Evolutionary conservation across 2,329 filamentous ascomycete species (phyloP).

Genomic region (Fonsecaea multimorphosa): DNA sequence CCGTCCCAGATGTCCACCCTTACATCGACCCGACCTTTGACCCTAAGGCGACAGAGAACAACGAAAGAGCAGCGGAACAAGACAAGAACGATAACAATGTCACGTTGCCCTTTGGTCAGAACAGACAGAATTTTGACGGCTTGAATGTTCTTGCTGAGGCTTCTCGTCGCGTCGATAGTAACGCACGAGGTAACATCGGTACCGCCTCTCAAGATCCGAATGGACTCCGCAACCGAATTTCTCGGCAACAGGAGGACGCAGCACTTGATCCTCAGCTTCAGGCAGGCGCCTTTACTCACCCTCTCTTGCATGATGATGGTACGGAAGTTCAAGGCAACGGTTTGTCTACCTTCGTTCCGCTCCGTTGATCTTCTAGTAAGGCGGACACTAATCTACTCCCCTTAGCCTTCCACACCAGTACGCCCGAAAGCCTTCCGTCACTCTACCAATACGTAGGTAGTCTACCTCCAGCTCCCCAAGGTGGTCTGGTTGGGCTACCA

Average conservation of each 20-base stretch:
- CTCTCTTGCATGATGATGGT: conserved; percentile 20
- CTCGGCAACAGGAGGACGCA: not conserved
- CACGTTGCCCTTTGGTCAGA: conserved; percentile 48
- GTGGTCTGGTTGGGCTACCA: conserved; percentile 12
- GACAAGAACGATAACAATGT: not conserved
- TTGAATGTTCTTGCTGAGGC: conserved; percentile 88
- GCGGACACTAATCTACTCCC: not conserved
- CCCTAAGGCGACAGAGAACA: not conserved
- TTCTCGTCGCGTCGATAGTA: conserved; percentile 72
- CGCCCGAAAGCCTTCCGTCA: conserved; percentile 13
- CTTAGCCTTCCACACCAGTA: conserved; percentile 13
- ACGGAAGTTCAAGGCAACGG: conserved; percentile 17
- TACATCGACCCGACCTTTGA: conserved; percentile 40
- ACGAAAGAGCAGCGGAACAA: conserved; percentile 43
- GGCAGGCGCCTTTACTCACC: conserved; percentile 19
- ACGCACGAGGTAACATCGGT: conserved; percentile 9
- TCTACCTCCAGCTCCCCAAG: conserved; percentile 17
- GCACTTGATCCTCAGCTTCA: conserved; percentile 29
- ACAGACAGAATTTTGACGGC: conserved; percentile 72
- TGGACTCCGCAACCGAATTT: not conserved
- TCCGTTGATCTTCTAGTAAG: not conserved
- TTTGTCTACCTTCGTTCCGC: conserved; percentile 4
- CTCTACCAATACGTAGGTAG: conserved; percentile 15
- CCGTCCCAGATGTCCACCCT: conserved; percentile 46
- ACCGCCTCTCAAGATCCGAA: conserved; percentile 15